A percentile compares a stretch with the other conserved stretches of the same genome.
Evolutionary conservation across 768 basidiomycete genomes (phyloP).

Genomic region (Leccinum rimulosum): DNA sequence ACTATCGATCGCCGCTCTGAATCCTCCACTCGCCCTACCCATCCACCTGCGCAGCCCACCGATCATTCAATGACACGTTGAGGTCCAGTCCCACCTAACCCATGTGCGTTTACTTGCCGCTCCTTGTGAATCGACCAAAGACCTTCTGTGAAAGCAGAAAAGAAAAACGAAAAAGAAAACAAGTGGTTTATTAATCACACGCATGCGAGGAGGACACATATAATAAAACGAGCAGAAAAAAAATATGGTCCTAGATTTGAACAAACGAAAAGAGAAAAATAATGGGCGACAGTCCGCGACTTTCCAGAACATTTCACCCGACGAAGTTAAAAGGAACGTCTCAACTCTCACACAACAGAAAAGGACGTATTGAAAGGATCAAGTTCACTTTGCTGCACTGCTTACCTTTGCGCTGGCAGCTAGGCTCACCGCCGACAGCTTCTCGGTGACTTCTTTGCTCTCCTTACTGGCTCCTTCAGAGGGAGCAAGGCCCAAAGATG

Average conservation of each 20-base stretch:
- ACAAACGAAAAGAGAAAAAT: background rate
- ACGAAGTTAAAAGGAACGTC: background rate
- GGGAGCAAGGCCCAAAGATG: constrained; percentile 2
- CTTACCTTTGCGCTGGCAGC: constrained; percentile 34
- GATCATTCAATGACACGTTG: background rate
- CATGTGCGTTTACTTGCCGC: constrained; percentile 23
- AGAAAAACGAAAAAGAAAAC: background rate
- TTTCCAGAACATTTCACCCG: constrained; percentile 3
- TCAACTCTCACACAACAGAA: background rate
- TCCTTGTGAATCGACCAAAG: constrained; percentile 23
- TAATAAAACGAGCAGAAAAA: constrained; percentile 1
- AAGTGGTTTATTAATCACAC: constrained; percentile 24
- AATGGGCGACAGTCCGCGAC: background rate
- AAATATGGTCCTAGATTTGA: background rate
- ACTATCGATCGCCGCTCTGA: background rate
- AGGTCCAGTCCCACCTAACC: background rate
- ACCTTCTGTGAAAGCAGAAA: constrained; percentile 26
- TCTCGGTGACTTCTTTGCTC: constrained; percentile 27
- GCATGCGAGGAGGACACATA: constrained; percentile 5
- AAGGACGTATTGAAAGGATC: constrained; percentile 5
- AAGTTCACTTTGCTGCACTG: constrained; percentile 11
- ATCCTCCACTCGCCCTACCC: background rate
- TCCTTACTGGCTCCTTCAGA: constrained; percentile 16
- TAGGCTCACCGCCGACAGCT: constrained; percentile 25
- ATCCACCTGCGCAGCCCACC: background rate